Percentiles rank a stretch among this genome's conserved stretches.
These are phyloP conservation scores for Ophiostoma angusticollis DNA, from an alignment of 2,329 filamentous ascomycete species.

Conservation along the genomic window DNA sequence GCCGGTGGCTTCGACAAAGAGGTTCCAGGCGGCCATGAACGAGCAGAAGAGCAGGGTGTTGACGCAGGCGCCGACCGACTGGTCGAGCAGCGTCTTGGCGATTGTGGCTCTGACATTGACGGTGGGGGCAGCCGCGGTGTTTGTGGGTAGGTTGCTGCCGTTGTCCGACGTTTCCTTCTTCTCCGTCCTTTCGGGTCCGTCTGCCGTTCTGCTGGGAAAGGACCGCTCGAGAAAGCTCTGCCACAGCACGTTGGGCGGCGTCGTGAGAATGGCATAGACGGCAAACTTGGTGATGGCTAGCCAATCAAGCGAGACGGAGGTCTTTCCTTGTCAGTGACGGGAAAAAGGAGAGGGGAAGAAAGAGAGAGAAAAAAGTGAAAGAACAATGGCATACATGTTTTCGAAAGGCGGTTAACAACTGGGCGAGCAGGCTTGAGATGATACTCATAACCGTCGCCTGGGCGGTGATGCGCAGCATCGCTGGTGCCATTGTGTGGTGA, in stretches of 20 bases:
- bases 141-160: no score
- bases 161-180: conserved; percentile 22
- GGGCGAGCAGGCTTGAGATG: conserved; percentile 61
- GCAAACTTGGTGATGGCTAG: conserved; percentile 64
- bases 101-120: conserved; percentile 51
- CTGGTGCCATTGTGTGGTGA: conserved; percentile 19
- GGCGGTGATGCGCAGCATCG: conserved; percentile 46
- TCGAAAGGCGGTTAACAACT: conserved; percentile 52
- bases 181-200: conserved; percentile 29
- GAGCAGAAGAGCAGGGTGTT: conserved; percentile 54
- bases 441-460: conserved; percentile 54
- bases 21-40: conserved; percentile 32
- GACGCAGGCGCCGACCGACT: conserved; percentile 49
- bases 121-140: no score
- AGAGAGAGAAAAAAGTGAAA: no score
- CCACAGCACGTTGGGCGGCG: conserved; percentile 76
- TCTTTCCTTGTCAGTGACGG: conserved; percentile 26
- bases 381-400: conserved; percentile 43
- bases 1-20: conserved; percentile 2
- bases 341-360: background rate
- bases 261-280: conserved; percentile 57
- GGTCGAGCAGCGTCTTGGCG: conserved; percentile 56
- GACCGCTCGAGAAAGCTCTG: conserved; percentile 63
- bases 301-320: conserved; percentile 48
- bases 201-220: conserved; percentile 49